Evolutionary conservation across 495 filamentous ascomycete genomes (phyloP), one percentile per base, ranked within the genome.

Genomic region (Aspergillus mulundensis): DNA sequence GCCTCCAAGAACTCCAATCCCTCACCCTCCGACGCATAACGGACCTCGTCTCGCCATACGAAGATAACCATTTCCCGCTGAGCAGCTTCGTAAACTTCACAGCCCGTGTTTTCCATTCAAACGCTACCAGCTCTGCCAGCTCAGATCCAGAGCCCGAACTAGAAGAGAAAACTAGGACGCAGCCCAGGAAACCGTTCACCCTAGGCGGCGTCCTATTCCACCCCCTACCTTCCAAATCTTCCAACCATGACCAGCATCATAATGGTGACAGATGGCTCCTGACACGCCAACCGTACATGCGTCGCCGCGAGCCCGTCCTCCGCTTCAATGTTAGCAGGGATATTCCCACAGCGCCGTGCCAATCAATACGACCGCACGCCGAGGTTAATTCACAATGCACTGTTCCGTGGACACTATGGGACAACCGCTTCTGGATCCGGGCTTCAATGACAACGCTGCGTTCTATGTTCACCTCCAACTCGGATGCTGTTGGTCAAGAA

Each of bases 361-460:
- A 30, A 30, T 30, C 28, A 30, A 30, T 5, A n/a, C n/a, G n/a
- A n/a, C n/a, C n/a, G n/a, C n/a, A n/a, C n/a, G n/a, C n/a, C n/a
- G n/a, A n/a, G n/a, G n/a, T n/a, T n/a, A n/a, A n/a, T n/a, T n/a
- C n/a, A n/a, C n/a, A n/a, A 43, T 42, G n/a, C 16, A 61, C 57
- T 18, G 58, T 66, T 0, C 59, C 61, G 1, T 72, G 73, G 70
- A 58, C 30, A 3, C 73, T 94, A 0, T 96, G 84, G 81, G 93
- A 97, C 66, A 81, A 86, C 10, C 81, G 93, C 8, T 96, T 81
- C 73, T 97, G 93, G 93, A 71, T 95, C 34, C 80, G 84, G 4
- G 39, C 90, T 11, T 59, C 24, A 48, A 15, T 32, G 16, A 25
- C 5, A 48, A 24, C 16, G 25, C 25, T 8, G 4, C 25, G 8